These are phyloP conservation scores for Zasmidium citrigriseum DNA, from an alignment of 2,329 filamentous ascomycete genomes.

Conservation along the genomic window DNA sequence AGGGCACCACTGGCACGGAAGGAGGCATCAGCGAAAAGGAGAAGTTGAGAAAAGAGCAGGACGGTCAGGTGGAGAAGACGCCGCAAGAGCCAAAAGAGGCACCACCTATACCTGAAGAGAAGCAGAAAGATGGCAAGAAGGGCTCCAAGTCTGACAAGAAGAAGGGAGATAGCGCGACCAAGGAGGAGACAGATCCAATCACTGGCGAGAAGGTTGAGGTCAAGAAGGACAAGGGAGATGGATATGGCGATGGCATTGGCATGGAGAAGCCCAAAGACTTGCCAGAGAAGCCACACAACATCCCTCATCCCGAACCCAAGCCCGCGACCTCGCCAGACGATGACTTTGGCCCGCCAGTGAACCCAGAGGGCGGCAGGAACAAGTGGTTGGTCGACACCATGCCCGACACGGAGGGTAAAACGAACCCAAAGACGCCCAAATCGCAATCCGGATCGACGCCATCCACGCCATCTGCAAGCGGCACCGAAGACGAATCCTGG, in stretches of 20 bases:
- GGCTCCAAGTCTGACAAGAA: slow-evolving; percentile 33
- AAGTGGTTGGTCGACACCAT: slow-evolving; percentile 39
- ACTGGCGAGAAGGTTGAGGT: slow-evolving; percentile 19
- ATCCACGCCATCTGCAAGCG: slow-evolving; percentile 16
- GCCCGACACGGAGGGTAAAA: slow-evolving; percentile 40
- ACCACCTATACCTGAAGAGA: slow-evolving; percentile 77
- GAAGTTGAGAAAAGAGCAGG: slow-evolving; percentile 68
- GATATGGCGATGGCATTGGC: slow-evolving; percentile 28
- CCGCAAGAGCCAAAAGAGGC: slow-evolving; percentile 84
- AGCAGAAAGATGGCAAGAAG: slow-evolving; percentile 55
- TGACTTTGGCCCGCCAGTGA: slow-evolving; percentile 27
- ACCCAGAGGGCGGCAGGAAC: slow-evolving; percentile 15
- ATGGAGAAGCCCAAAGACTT: slow-evolving; percentile 60
- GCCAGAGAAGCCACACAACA: slow-evolving; percentile 74
- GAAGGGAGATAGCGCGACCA: slow-evolving; percentile 35
- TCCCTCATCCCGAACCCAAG: slow-evolving; percentile 66
- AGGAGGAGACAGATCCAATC: slow-evolving; percentile 37
- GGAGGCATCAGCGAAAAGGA: slow-evolving; percentile 87
- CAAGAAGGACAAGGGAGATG: slow-evolving; percentile 34
- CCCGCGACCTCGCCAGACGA: slow-evolving; percentile 28
- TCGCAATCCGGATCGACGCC: slow-evolving; percentile 28
- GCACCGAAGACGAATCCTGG: slow-evolving; percentile 22
- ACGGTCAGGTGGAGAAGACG: slow-evolving; percentile 68
- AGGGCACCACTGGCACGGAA: slow-evolving; percentile 85
- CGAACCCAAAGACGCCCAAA: slow-evolving; percentile 34